A percentile compares a stretch with the other conserved stretches of the same genome.
Conservation (phyloP, 2,329 filamentous ascomycete species). For the Cladosporium sphaerospermum region DNA sequence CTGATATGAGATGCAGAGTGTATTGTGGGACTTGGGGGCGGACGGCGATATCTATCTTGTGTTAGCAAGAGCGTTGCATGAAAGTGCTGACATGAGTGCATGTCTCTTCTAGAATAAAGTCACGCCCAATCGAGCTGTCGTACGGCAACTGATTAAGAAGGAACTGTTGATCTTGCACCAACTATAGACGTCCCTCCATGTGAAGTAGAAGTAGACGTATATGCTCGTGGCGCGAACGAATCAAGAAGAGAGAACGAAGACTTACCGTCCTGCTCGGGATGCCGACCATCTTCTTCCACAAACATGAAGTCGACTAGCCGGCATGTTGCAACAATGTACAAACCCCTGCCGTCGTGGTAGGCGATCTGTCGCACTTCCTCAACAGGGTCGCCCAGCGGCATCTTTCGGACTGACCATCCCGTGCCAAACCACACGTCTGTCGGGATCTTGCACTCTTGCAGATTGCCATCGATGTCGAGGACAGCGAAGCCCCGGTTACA, state of each 20-base stretch:
- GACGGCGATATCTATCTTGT: constrained; percentile 44
- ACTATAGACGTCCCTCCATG: constrained; percentile 24
- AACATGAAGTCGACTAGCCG: constrained; percentile 67
- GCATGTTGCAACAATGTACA: constrained; percentile 72
- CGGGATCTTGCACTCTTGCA: constrained; percentile 69
- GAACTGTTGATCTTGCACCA: constrained; percentile 19
- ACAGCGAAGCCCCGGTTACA: constrained; percentile 62
- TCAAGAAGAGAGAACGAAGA: constrained; percentile 1
- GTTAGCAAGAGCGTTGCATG: constrained; percentile 14
- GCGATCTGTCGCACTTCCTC: constrained; percentile 66
- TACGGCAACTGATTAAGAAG: background rate
- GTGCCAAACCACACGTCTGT: constrained; percentile 63
- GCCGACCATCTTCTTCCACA: constrained; percentile 77
- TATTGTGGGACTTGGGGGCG: constrained; percentile 66
- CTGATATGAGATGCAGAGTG: constrained; percentile 70
- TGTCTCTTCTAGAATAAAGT: constrained; percentile 17
- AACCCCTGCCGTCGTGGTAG: constrained; percentile 67
- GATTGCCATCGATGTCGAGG: constrained; percentile 48
- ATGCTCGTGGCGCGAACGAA: constrained; percentile 20
- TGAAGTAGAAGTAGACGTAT: constrained; percentile 19
- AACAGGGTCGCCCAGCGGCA: constrained; percentile 49
- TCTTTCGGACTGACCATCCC: constrained; percentile 67
- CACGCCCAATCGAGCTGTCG: background rate
- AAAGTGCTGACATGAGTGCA: background rate
- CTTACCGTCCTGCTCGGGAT: constrained; percentile 67